Base-by-base conservation (phyloP, 148 eudicot species). In the Spergularia bocconei region DNA sequence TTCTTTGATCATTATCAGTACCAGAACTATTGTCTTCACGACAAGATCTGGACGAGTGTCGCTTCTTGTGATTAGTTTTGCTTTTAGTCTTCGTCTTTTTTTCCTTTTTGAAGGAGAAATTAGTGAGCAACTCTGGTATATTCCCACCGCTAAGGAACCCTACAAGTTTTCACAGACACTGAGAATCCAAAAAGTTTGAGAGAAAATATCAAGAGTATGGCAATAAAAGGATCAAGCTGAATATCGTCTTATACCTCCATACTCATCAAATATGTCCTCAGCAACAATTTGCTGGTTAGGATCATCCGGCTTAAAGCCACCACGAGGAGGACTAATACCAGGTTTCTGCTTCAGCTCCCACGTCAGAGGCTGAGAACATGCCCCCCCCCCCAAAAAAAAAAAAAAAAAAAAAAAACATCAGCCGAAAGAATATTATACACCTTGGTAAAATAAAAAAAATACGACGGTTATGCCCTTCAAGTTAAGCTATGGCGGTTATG, bases 261-360 rank as follows among this genome's bases (percentile, higher is more conserved):
- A 94, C 80, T 94, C 98, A 15, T 94, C 98, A 87, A 90, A 94
- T 81, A 94, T 94, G 82, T 95, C 98, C 82, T 95, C 98, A 7
- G 93, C 97, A 79, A 95, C 98, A 79, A 95, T 95, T 82, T 95
- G 98, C 76, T 95, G 98, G 82, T 95, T 95, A 15, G 97, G 97
- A 77, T 95, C 98, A 71, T 92, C 93, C 13, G 87, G 87, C 67
- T 86, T 75, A 83, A 92, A 92, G 71, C 97, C 97, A 48, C 98
- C 97, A 56, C 90, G 98, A 44, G 98, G 98, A 83, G 98, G 97
- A 71, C 97, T 92, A 78, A 95, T 84, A 65, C 98, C 97, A 25
- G 98, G 98, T 72, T 87, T 87, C 78, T 94, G 98, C 80, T 95
- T 95, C 84, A 95, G 86, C 82, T 95, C 98, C 98, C 98, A 95